Evolutionary conservation across 371 early-diverging fungal species (phyloP), one percentile per base, ranked within the genome.

Genomic region (Apophysomyces elegans): DNA sequence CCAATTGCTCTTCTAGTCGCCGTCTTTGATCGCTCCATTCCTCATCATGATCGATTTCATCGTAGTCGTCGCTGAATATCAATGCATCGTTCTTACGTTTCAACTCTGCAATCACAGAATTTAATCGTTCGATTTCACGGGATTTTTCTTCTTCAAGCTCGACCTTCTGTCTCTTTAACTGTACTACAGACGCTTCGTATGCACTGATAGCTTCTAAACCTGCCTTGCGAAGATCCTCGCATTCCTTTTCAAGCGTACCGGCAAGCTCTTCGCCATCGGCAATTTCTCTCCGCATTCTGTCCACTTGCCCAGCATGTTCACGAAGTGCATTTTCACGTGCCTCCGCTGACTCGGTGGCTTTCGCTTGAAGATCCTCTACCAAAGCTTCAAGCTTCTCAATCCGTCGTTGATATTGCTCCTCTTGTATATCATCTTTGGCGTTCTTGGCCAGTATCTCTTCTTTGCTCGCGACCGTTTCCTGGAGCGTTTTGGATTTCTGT

Each of bases 1-100:
- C 78, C 0, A 80, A 61, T 36, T 80, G 81, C 37, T 80, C 75
- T 45, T 80, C 78, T 1, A 80, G 38, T 8, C 81, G 74, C 13
- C 68, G 76, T n/a, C 76, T 64, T 38, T 77, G 80, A 56, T 79
- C 71, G 18, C 61, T 59, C 68, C 68, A 67, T 37, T 66, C 56
- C 7, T 21, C 58, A 26, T 68, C 71, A 36, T 56, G 59, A 14
- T 72, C 74, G 18, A 62, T 41, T n/a, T 56, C 44, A n/a, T 72
- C 69, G 12, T 74, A 74, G 16, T 68, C 72, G 58, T 26, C 62
- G n/a, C 46, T 39, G 7, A 39, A 61, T 37, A 58, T 32, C 7
- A 58, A 36, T 36, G n/a, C 32, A 63, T 71, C 32, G 64, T 37
- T 71, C 65, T 14, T 68, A 71, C 71, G 72, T 37, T 58, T 67